Conservation (phyloP, 768 basidiomycete genomes). For the Lentinula aciculospora region DNA sequence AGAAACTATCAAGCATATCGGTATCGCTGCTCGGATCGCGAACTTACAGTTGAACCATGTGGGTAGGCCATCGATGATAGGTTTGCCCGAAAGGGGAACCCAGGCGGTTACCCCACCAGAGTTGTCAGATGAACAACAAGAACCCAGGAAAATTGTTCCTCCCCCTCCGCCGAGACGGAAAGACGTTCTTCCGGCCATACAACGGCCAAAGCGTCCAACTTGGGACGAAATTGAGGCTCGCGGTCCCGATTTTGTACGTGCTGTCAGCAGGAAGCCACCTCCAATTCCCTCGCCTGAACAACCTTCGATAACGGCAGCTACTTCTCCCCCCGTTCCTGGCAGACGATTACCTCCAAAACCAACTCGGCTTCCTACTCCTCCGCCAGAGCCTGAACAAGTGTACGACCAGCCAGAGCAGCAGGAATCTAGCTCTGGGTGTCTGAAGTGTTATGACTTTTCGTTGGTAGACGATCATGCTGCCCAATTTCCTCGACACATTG, state of each 20-base stretch:
- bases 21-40: slow-evolving; percentile 27
- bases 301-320: not conserved
- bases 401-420: slow-evolving; percentile 9
- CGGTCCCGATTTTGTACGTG: slow-evolving; percentile 10
- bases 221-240: slow-evolving; percentile 7
- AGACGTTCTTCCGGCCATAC: not conserved
- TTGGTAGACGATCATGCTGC: slow-evolving; percentile 37
- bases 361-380: slow-evolving; percentile 24
- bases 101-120: not conserved
- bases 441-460: slow-evolving; percentile 39
- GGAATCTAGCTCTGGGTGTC: slow-evolving; percentile 22
- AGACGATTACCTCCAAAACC: slow-evolving; percentile 26
- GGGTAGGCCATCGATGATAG: slow-evolving; percentile 6
- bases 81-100: not conserved
- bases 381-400: slow-evolving; percentile 18
- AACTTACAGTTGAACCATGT: slow-evolving; percentile 21
- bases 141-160: not conserved
- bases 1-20: slow-evolving; percentile 7
- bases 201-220: not conserved
- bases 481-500: slow-evolving; percentile 34
- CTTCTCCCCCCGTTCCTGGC: slow-evolving; percentile 11
- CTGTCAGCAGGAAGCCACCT: slow-evolving; percentile 29
- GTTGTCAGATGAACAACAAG: not conserved
- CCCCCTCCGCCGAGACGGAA: slow-evolving; percentile 10
- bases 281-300: slow-evolving; percentile 14